Conservation (phyloP, 2,329 filamentous ascomycete genomes). For the Neofusicoccum umdonicola region DNA sequence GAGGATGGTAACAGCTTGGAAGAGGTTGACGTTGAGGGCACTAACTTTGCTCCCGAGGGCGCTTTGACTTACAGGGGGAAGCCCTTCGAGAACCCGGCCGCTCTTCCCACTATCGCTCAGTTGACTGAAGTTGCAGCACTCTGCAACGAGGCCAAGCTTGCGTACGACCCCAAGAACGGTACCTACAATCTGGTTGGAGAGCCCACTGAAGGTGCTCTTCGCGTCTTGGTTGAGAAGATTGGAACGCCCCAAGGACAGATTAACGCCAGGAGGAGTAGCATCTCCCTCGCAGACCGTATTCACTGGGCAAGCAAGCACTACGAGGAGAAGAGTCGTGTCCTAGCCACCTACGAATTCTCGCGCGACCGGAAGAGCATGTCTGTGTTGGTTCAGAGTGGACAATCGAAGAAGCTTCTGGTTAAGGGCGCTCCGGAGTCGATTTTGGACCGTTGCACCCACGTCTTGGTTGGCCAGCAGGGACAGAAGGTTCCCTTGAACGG, state of each 20-base stretch:
- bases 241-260: conserved; percentile 69
- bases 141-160: conserved; percentile 84
- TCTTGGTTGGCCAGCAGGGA: conserved; percentile 73
- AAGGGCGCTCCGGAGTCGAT: conserved; percentile 96
- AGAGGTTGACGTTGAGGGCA: conserved; percentile 87
- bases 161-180: conserved; percentile 73
- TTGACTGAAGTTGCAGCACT: conserved; percentile 69
- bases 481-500: conserved; percentile 71
- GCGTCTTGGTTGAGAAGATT: conserved; percentile 90
- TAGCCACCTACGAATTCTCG: conserved; percentile 94
- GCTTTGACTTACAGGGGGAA: conserved; percentile 68
- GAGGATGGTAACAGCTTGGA: conserved; percentile 71
- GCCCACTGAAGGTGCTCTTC: conserved; percentile 89
- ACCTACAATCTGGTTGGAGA: conserved; percentile 84
- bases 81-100: conserved; percentile 64
- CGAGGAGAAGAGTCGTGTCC: conserved; percentile 68
- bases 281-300: conserved; percentile 60
- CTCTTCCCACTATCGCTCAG: conserved; percentile 75
- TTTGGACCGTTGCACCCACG: conserved; percentile 84
- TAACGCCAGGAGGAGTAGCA: conserved; percentile 52
- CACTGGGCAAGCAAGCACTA: conserved; percentile 84
- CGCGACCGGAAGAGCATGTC: conserved; percentile 99
- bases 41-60: conserved; percentile 84
- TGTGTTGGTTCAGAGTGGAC: conserved; percentile 73
- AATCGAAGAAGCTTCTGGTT: conserved; percentile 78